Evolutionary conservation across 1,284 basidiomycete species (phyloP).

Genomic region (Exobasidium rhododendri): DNA sequence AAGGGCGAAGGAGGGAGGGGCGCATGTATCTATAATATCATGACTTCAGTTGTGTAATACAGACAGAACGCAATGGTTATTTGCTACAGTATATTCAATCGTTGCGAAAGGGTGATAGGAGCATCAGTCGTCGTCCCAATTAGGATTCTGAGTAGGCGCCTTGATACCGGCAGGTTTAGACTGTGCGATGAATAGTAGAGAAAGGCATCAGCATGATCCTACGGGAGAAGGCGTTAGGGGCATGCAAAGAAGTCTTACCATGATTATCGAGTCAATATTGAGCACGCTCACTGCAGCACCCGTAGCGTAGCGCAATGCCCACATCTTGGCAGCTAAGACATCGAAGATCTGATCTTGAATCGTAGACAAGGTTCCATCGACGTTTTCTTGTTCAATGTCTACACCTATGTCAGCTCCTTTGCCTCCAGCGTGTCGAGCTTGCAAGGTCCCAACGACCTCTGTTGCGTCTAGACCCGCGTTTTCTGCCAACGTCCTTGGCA

Average conservation of each 20-base stretch:
- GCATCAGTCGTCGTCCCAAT: slow-evolving; percentile 53
- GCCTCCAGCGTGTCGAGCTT: slow-evolving; percentile 75
- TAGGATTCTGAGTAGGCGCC: slow-evolving; percentile 50
- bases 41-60: too few species aligned
- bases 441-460: slow-evolving; percentile 80
- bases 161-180: slow-evolving; percentile 54
- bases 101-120: too few species aligned
- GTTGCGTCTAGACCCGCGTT: slow-evolving; percentile 94
- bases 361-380: slow-evolving; percentile 41
- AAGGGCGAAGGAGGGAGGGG: too few species aligned
- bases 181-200: slow-evolving; percentile 10
- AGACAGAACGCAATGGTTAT: too few species aligned
- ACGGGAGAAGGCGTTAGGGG: background rate
- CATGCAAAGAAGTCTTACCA: slow-evolving; percentile 56
- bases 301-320: slow-evolving; percentile 83
- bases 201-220: background rate
- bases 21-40: too few species aligned
- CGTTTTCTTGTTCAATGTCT: slow-evolving; percentile 68
- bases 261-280: slow-evolving; percentile 95
- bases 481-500: slow-evolving; percentile 90
- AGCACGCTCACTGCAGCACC: slow-evolving; percentile 92
- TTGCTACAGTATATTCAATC: too few species aligned
- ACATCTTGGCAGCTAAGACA: slow-evolving; percentile 79
- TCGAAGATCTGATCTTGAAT: slow-evolving; percentile 58
- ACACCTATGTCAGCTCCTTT: slow-evolving; percentile 68